Base-by-base conservation (phyloP, 2,329 filamentous ascomycete genomes). In the Calonectria hongkongensis region DNA sequence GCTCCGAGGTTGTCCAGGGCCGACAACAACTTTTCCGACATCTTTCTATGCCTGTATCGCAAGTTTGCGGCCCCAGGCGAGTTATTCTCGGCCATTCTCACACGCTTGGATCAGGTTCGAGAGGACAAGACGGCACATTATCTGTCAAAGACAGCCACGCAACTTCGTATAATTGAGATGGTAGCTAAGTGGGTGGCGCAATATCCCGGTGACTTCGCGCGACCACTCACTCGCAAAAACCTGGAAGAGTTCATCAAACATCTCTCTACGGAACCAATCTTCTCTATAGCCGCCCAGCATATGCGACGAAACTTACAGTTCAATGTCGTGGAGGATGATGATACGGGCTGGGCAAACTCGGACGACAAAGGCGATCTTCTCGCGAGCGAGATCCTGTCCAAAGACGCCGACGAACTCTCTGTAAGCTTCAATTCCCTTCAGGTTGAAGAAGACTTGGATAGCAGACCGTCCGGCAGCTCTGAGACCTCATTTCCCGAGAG, bases 121-220 rank as follows among this genome's bases (percentile, higher is more conserved):
- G 90, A 92, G 51, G 92, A 94, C 73, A 92, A 90, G 75, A 88
- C 88, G 12, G 89, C 92, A 0, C 90, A 92, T 75, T 93, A 94
- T 74, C 89, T 98, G 51, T 92, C 92, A 67, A 95, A 93, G 78
- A 96, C 94, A 48, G 92, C 94, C 9, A 92, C 93, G 6, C 96
- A 98, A 82, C 88, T 98, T 68, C 92, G 96, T 65, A 94, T 96
- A 73, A 92, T 98, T 47, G 93, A 94, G 76, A 92, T 97, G 8
- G 87, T 98, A 71, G 94, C 95, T 6, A 94, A 94, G 82, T 99
- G 97, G 97, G 93, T 98, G 1, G 92, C 93, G 18, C 88, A 93
- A 51, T 98, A 98, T 83, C 96, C 97, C 0, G 96, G 95, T 18
- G 97, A 99, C 83, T 98, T 98, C 87, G 95, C 95, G 1, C 92